These are phyloP conservation scores for Zhuliangozyma parablackwelliae DNA, from an alignment of 1,139 yeast genomes.

Conservation along the genomic window DNA sequence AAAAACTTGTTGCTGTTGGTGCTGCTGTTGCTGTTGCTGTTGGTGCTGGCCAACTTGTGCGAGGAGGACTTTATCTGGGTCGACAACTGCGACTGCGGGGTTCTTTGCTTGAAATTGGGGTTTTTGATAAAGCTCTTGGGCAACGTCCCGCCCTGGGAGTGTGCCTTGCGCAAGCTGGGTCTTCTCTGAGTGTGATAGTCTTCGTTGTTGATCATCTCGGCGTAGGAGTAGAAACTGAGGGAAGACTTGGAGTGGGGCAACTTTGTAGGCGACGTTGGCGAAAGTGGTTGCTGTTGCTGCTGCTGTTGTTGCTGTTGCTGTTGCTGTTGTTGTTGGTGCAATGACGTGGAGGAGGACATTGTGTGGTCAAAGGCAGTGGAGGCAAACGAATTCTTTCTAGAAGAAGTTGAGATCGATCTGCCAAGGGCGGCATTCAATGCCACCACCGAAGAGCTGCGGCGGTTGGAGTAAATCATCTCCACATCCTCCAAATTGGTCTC, in stretches of 20 bases:
- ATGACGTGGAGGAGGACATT: no score
- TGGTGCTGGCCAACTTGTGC: neutral
- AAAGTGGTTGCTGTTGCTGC: slow-evolving; percentile 11
- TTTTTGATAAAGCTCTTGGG: slow-evolving; percentile 44
- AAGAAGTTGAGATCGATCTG: slow-evolving; percentile 34
- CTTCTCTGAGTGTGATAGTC: slow-evolving; percentile 38
- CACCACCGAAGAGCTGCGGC: slow-evolving; percentile 56
- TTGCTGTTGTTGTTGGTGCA: slow-evolving; percentile 3
- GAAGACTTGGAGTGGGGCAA: slow-evolving; percentile 43
- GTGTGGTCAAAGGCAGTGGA: slow-evolving; percentile 11
- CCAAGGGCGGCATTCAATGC: slow-evolving; percentile 63
- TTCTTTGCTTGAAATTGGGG: slow-evolving; percentile 12
- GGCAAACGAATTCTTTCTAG: slow-evolving; percentile 36
- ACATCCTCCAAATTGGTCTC: slow-evolving; percentile 61
- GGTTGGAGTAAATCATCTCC: slow-evolving; percentile 53
- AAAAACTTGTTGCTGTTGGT: slow-evolving; percentile 16
- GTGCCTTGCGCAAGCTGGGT: slow-evolving; percentile 3
- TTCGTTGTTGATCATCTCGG: slow-evolving; percentile 69
- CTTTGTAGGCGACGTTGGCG: slow-evolving; percentile 37
- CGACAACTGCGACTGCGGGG: neutral
- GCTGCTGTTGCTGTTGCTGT: neutral
- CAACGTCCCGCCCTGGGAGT: slow-evolving; percentile 19
- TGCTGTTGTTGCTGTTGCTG: slow-evolving; percentile 15
- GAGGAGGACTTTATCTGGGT: no score
- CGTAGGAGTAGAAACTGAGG: slow-evolving; percentile 70